Conservation (phyloP, 139 green algal genomes). For the Penium margaritaceum region DNA sequence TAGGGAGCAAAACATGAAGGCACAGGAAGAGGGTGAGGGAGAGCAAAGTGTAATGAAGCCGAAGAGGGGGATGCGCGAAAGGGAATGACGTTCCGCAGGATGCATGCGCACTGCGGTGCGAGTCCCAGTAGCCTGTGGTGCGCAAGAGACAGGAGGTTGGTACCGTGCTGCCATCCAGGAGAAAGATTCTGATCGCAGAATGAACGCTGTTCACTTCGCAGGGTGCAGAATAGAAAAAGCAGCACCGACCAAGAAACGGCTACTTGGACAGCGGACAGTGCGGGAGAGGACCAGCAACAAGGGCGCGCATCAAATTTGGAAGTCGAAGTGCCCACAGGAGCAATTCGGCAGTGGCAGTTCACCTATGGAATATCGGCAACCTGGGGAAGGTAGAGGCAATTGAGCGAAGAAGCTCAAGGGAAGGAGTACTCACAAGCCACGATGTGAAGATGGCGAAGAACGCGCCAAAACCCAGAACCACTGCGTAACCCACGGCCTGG, state of each 20-base stretch:
- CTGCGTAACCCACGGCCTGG: conserved; percentile 11
- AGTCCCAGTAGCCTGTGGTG: background rate
- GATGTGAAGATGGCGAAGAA: conserved; percentile 22
- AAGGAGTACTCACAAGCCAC: background rate
- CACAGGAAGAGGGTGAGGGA: background rate
- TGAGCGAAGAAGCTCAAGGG: background rate
- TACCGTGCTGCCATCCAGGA: background rate
- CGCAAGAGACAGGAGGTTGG: background rate
- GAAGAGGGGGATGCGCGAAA: background rate
- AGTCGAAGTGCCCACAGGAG: background rate
- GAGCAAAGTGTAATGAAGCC: background rate
- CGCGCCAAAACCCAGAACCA: conserved; percentile 23
- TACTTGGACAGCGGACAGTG: too few species aligned
- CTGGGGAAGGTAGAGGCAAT: background rate
- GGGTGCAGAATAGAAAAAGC: too few species aligned
- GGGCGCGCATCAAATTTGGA: background rate
- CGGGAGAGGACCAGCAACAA: too few species aligned
- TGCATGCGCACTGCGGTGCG: too few species aligned
- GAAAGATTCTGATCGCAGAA: too few species aligned
- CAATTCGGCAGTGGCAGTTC: background rate
- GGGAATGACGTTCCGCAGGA: background rate
- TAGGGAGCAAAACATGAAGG: background rate
- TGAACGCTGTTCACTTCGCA: too few species aligned
- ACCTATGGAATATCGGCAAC: background rate
- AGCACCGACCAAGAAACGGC: too few species aligned